phyloP scores from a whole-genome alignment of 129 eudicot species.

The Arctium lappa region DNA sequence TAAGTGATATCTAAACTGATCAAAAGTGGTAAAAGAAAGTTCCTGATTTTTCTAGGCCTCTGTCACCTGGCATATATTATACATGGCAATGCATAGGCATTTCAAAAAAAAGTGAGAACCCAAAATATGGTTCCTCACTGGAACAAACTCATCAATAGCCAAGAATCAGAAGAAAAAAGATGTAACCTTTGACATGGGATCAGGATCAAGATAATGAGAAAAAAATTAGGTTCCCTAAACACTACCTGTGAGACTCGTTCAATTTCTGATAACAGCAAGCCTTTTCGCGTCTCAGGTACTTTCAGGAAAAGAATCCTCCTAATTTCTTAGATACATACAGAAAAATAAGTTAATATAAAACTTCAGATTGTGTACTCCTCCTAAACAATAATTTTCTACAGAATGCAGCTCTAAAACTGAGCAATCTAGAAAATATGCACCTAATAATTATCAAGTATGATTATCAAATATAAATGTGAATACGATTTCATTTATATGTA shows the following conservation, averaged over 20 bases:
- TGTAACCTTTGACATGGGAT: neutral
- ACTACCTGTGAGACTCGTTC: slow-evolving; percentile 84
- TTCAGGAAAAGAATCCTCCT: slow-evolving; percentile 74
- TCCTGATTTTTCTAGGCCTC: too few relatives aligned
- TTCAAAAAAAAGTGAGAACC: neutral
- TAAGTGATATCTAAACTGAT: neutral
- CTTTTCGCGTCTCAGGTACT: slow-evolving; percentile 79
- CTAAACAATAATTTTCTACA: neutral
- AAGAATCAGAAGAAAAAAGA: neutral
- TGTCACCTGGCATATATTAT: neutral
- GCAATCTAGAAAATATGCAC: neutral
- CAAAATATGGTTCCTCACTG: neutral
- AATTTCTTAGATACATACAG: slow-evolving; percentile 60
- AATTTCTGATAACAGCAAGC: slow-evolving; percentile 63
- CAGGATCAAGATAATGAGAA: neutral
- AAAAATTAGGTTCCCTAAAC: neutral
- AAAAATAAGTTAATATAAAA: slow-evolving; percentile 24
- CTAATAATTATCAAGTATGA: neutral
- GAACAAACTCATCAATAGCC: neutral
- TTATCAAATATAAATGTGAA: neutral
- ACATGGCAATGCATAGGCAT: neutral
- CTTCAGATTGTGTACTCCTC: neutral
- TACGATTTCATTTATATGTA: neutral
- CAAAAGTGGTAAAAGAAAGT: neutral
- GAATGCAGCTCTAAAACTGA: neutral